Percentiles rank a stretch among this genome's conserved stretches.
phyloP scores from a whole-genome alignment of 1,139 yeast genomes.

The Hemisphaericaspora xylanilytica region DNA sequence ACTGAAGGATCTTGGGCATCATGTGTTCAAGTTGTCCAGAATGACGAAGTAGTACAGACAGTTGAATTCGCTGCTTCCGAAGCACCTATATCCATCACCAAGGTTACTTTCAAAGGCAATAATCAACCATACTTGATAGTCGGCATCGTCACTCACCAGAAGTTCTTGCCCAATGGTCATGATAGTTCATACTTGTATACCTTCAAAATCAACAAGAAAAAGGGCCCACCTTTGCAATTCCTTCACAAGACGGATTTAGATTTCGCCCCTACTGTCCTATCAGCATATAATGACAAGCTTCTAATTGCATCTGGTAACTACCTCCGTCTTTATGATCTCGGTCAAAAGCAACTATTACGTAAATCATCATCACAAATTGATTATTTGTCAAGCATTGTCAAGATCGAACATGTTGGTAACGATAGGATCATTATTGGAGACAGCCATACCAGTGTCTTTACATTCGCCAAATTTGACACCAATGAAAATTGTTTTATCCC shows the following conservation, averaged over 20 bases:
- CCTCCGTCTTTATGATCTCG: conserved; percentile 68
- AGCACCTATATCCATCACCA: conserved; percentile 31
- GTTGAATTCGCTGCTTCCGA: conserved; percentile 43
- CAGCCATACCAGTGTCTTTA: conserved; percentile 49
- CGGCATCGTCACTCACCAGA: conserved; percentile 43
- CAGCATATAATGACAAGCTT: conserved; percentile 58
- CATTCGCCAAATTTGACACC: conserved; percentile 54
- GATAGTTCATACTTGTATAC: conserved; percentile 39
- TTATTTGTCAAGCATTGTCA: conserved; percentile 40
- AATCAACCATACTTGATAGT: conserved; percentile 43
- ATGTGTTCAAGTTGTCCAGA: conserved; percentile 48
- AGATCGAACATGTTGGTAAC: conserved; percentile 50
- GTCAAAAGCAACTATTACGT: conserved; percentile 73
- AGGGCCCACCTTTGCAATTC: conserved; percentile 37
- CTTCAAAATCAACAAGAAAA: conserved; percentile 33
- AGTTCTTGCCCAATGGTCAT: conserved; percentile 33
- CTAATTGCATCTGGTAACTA: conserved; percentile 57
- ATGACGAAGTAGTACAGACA: conserved; percentile 36
- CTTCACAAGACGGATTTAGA: conserved; percentile 65
- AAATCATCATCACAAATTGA: conserved; percentile 51
- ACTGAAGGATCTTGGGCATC: conserved; percentile 42
- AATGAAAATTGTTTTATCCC: conserved; percentile 54
- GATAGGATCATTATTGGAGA: conserved; percentile 70
- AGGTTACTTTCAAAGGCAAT: conserved; percentile 19
- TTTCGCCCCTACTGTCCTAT: conserved; percentile 47